phyloP scores from a whole-genome alignment of 805 yeast genomes.

The Kodamaea hsintzibuensis region DNA sequence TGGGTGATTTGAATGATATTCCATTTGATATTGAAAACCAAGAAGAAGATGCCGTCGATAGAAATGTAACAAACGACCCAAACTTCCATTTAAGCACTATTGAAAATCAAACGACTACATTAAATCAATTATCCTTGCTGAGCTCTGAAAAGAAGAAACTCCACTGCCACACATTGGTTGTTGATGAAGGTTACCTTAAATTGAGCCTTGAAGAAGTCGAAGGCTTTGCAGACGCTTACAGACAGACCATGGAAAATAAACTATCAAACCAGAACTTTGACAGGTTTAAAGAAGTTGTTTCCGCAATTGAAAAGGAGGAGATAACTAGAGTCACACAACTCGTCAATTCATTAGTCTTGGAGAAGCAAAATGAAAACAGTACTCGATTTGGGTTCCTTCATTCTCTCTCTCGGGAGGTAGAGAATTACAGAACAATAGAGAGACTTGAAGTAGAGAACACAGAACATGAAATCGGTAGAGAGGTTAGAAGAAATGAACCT shows the following conservation, averaged over 20 bases:
- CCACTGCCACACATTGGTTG: background rate
- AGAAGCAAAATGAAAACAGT: background rate
- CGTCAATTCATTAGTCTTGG: background rate
- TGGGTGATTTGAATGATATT: constrained; percentile 5
- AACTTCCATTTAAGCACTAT: constrained; percentile 13
- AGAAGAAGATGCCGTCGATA: background rate
- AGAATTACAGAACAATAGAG: constrained; percentile 7
- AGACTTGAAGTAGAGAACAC: constrained; percentile 3
- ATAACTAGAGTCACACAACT: background rate
- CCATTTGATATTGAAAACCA: background rate
- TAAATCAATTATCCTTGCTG: background rate
- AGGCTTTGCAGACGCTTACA: background rate
- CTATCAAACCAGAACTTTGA: background rate
- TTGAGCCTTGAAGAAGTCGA: background rate
- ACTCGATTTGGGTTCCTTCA: background rate
- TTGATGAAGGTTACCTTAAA: background rate
- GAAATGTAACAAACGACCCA: constrained; percentile 12
- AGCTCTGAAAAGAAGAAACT: background rate
- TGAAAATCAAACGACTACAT: background rate
- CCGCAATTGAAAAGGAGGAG: background rate
- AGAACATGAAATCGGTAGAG: constrained; percentile 9
- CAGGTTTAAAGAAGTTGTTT: background rate
- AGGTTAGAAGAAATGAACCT: background rate
- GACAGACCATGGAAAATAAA: background rate
- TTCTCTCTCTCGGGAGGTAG: constrained; percentile 8